Conservation (phyloP, 441 rosid species). For the Pelargonium citronellum region DNA sequence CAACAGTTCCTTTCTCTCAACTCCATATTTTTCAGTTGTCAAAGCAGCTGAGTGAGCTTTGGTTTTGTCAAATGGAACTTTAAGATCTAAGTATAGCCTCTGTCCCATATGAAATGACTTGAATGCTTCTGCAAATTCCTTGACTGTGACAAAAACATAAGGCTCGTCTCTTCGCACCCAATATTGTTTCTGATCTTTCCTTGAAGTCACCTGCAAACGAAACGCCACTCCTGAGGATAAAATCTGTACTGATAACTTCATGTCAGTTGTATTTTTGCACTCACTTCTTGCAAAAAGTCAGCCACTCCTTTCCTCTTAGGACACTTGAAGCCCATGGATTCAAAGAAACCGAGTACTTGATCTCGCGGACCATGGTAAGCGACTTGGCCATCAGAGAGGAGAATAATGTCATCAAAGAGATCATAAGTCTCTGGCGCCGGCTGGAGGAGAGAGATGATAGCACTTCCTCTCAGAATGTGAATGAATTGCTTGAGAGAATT, state of each 20-base stretch:
- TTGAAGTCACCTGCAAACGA: constrained; percentile 27
- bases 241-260: constrained; percentile 37
- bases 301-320: constrained; percentile 85
- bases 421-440: constrained; percentile 88
- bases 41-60: constrained; percentile 74
- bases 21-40: constrained; percentile 55
- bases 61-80: constrained; percentile 47
- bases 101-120: constrained; percentile 57
- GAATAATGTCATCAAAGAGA: constrained; percentile 81
- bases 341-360: constrained; percentile 61
- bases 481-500: constrained; percentile 56
- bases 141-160: constrained; percentile 52
- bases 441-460: constrained; percentile 80
- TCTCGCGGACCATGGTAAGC: constrained; percentile 86
- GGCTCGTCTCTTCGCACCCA: constrained; percentile 55
- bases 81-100: constrained; percentile 45
- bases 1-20: constrained; percentile 46
- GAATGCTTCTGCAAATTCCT: constrained; percentile 65
- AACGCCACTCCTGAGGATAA: constrained; percentile 39
- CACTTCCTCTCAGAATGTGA: constrained; percentile 74
- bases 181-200: constrained; percentile 47
- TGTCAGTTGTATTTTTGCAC: constrained; percentile 52
- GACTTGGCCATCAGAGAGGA: constrained; percentile 63
- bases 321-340: constrained; percentile 70
- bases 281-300: constrained; percentile 75